These are phyloP conservation scores for Raffaelea deltoideospora DNA, from an alignment of 2,329 filamentous ascomycete genomes.

Conservation along the genomic window DNA sequence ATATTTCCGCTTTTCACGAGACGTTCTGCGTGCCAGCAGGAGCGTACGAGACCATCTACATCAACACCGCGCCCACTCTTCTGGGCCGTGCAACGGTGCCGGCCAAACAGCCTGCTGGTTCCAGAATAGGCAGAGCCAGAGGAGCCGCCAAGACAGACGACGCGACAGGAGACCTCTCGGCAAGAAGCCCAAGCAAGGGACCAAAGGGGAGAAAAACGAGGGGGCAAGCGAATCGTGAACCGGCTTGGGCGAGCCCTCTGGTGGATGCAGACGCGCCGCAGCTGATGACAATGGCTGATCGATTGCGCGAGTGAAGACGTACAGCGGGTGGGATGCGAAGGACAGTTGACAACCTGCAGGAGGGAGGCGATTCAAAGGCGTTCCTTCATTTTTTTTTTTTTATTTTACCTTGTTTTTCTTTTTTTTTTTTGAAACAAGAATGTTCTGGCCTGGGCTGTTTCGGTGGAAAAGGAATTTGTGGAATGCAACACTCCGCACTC, in stretches of 20 bases:
- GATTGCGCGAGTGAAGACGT: neutral
- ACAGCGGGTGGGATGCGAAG: neutral
- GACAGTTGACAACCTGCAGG: neutral
- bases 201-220: neutral
- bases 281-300: constrained; percentile 6
- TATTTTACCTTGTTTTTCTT: neutral
- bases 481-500: no score
- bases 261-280: constrained; percentile 6
- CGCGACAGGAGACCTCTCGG: neutral
- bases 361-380: neutral
- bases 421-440: neutral
- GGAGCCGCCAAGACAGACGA: no score
- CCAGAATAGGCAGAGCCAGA: neutral
- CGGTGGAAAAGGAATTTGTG: no score
- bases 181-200: no score
- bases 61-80: constrained; percentile 8
- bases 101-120: neutral
- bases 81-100: constrained; percentile 3
- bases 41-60: constrained; percentile 9
- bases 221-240: neutral
- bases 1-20: constrained; percentile 11
- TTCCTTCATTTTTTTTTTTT: neutral
- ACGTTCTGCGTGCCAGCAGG: constrained; percentile 8
- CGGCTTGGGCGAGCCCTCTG: constrained; percentile 5
- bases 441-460: no score